phyloP scores from a whole-genome alignment of 331 rosid genomes.

The Ulmus americana region DNA sequence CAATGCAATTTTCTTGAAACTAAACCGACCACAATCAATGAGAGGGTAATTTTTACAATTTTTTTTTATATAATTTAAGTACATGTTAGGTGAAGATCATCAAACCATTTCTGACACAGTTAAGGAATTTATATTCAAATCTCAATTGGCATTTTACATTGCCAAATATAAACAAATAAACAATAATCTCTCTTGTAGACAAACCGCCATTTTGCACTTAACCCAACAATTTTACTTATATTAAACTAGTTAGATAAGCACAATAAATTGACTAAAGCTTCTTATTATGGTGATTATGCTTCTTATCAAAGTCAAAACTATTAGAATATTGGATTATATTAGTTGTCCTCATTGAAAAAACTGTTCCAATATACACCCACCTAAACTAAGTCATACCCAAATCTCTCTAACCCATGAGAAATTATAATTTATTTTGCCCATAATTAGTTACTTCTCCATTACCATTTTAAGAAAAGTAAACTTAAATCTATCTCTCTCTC shows the following conservation, averaged over 20 bases:
- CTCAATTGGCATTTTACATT: neutral
- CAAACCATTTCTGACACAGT: constrained; percentile 21
- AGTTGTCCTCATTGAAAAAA: neutral
- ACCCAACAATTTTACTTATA: neutral
- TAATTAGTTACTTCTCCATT: neutral
- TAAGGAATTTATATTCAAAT: neutral
- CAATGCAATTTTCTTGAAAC: constrained; percentile 8
- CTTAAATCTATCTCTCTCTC: neutral
- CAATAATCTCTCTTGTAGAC: neutral
- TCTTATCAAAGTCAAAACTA: constrained; percentile 7
- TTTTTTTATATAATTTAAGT: constrained; percentile 16
- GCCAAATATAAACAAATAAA: neutral
- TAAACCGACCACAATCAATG: constrained; percentile 11
- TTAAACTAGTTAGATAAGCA: neutral
- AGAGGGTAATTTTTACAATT: constrained; percentile 5
- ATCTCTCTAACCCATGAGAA: constrained; percentile 14
- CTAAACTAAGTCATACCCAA: constrained; percentile 9
- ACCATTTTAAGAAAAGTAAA: constrained; percentile 1
- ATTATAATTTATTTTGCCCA: neutral
- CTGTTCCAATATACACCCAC: neutral
- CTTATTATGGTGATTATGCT: neutral
- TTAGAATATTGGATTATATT: neutral
- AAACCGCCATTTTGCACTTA: constrained; percentile 4
- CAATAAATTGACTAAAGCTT: constrained; percentile 1
- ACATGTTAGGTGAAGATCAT: constrained; percentile 21